Evolutionary conservation across 1,284 basidiomycete species (phyloP).

Genomic region (Fomitopsis palustris): DNA sequence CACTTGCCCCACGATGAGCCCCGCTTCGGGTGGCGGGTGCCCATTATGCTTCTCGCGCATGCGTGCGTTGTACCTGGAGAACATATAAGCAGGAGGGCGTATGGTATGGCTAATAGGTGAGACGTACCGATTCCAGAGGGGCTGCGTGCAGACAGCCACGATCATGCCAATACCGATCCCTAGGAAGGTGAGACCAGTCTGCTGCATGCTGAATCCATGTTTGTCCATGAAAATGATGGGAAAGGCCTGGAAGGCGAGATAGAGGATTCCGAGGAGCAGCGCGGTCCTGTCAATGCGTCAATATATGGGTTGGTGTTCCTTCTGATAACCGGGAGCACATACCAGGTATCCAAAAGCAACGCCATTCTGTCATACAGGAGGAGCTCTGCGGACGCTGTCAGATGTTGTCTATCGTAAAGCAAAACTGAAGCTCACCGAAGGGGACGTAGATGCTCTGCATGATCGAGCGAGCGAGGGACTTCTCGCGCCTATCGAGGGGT

Average conservation of each 20-base stretch:
- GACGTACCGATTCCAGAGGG: conserved; percentile 59
- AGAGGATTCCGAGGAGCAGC: conserved; percentile 71
- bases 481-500: conserved; percentile 47
- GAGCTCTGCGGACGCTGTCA: conserved; percentile 45
- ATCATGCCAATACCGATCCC: conserved; percentile 73
- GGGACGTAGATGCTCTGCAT: conserved; percentile 47
- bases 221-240: conserved; percentile 63
- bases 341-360: conserved; percentile 58
- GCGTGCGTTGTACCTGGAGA: conserved; percentile 28
- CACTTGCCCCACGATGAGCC: conserved; percentile 63
- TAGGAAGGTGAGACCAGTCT: conserved; percentile 65
- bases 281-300: conserved; percentile 38
- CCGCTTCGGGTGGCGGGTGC: conserved; percentile 63
- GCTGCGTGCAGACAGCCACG: conserved; percentile 50
- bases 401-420: neutral
- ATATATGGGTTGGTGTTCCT: neutral
- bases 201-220: conserved; percentile 60
- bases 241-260: conserved; percentile 71
- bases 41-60: conserved; percentile 38
- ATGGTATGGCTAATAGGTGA: neutral
- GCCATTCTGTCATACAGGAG: conserved; percentile 74
- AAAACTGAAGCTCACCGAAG: conserved; percentile 49
- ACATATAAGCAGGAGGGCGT: neutral
- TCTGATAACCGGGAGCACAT: conserved; percentile 11
- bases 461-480: conserved; percentile 37